These are phyloP conservation scores for Kluyveromyces siamensis DNA, from an alignment of 805 yeast genomes.

Conservation along the genomic window DNA sequence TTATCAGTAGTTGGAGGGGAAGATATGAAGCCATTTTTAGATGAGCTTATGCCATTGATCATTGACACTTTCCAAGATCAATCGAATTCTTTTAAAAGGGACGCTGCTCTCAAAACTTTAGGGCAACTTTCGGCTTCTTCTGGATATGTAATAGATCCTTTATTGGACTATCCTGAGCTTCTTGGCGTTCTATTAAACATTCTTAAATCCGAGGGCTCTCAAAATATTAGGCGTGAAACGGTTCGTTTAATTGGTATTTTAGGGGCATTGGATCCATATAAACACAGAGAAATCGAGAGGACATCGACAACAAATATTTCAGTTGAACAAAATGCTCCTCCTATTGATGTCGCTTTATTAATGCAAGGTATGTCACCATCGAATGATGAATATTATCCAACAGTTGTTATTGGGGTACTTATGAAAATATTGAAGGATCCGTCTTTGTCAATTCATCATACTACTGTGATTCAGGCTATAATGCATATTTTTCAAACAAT, in stretches of 20 bases:
- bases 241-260: constrained; percentile 83
- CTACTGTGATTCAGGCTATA: constrained; percentile 88
- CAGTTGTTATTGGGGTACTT: constrained; percentile 82
- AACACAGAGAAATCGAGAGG: constrained; percentile 84
- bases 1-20: constrained; percentile 83
- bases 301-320: constrained; percentile 38
- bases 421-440: constrained; percentile 80
- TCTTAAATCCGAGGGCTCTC: constrained; percentile 69
- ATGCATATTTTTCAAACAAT: constrained; percentile 84
- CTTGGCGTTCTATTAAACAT: constrained; percentile 75
- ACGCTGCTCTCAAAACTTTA: constrained; percentile 78
- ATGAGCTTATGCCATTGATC: constrained; percentile 76
- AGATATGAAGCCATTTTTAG: constrained; percentile 62
- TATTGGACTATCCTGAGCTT: constrained; percentile 83
- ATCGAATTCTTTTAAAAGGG: constrained; percentile 77
- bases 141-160: constrained; percentile 91
- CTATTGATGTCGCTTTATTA: constrained; percentile 79
- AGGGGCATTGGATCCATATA: constrained; percentile 96
- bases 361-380: constrained; percentile 95
- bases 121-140: constrained; percentile 87
- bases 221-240: constrained; percentile 72
- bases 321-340: constrained; percentile 78
- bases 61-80: constrained; percentile 88
- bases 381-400: constrained; percentile 86
- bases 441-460: constrained; percentile 78